phyloP scores from a whole-genome alignment of 78 protist species.

The Chrysochromulina parva region DNA sequence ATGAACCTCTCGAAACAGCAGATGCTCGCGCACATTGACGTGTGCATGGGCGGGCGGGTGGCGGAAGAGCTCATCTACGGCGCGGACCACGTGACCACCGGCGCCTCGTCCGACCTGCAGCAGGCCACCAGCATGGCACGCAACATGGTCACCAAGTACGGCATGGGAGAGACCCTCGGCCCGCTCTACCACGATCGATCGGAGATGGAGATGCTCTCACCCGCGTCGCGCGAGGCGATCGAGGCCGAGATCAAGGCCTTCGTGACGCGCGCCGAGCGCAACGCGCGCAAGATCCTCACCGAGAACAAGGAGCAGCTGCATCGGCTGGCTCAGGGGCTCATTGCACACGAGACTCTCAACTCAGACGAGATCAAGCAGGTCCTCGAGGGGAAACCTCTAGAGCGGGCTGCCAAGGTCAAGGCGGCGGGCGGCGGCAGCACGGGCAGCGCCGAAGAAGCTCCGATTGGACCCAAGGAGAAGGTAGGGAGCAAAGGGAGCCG shows the following conservation, averaged over 20 bases:
- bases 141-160: slow-evolving; percentile 47
- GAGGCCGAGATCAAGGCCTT: neutral
- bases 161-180: slow-evolving; percentile 48
- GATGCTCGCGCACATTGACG: slow-evolving; percentile 42
- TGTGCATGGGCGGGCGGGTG: slow-evolving; percentile 55
- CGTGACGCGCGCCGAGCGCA: neutral
- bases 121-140: slow-evolving; percentile 77
- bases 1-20: slow-evolving; percentile 15
- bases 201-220: neutral
- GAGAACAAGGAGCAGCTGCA: neutral
- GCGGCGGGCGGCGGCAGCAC: too few species aligned
- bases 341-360: neutral
- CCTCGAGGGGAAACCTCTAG: neutral
- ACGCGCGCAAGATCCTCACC: neutral
- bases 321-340: neutral
- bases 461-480: too few species aligned
- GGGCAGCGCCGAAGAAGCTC: too few species aligned
- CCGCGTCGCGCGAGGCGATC: neutral
- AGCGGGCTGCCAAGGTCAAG: neutral
- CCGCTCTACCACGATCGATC: neutral
- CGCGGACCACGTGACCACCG: slow-evolving; percentile 79
- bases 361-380: neutral
- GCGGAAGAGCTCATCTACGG: slow-evolving; percentile 61
- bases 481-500: too few species aligned
- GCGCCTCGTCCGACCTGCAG: slow-evolving; percentile 88